Percentiles rank a stretch among this genome's conserved stretches.
Conservation (phyloP, 73 alveolate species). For the Blepharisma stoltei region DNA sequence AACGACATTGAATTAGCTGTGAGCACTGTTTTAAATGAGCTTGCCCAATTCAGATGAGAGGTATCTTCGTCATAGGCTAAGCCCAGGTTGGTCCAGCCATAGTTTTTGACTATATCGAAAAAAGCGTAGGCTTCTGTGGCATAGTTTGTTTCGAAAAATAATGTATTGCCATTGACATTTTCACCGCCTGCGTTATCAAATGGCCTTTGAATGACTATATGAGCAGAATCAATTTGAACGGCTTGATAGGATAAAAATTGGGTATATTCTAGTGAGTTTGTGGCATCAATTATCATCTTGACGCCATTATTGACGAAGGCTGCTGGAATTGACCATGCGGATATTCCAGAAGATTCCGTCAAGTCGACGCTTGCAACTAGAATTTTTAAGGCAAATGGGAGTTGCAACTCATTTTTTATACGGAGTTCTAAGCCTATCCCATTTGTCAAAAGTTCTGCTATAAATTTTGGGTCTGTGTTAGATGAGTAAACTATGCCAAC, state of each 20-base stretch:
- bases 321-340: constrained; percentile 2
- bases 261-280: background rate
- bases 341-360: background rate
- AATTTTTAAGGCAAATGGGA: too few relatives aligned
- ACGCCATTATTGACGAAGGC: background rate
- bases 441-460: too few relatives aligned
- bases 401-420: too few relatives aligned
- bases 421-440: too few relatives aligned
- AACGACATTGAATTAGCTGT: background rate
- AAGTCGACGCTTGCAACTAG: too few relatives aligned
- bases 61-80: constrained; percentile 5
- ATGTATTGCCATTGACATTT: background rate
- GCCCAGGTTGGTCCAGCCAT: constrained; percentile 24
- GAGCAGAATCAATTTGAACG: background rate
- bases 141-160: constrained; percentile 7
- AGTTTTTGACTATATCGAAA: constrained; percentile 4
- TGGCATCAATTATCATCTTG: background rate
- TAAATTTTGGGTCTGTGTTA: too few relatives aligned
- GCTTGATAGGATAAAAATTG: background rate
- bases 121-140: constrained; percentile 24
- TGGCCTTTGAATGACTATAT: constrained; percentile 20
- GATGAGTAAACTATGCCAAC: too few relatives aligned
- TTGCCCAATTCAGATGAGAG: background rate
- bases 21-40: background rate
- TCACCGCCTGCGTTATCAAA: background rate